A percentile compares a stretch with the other conserved stretches of the same genome.
Evolutionary conservation across 208 protist species (phyloP).

Genomic region (Wallacemonas sp.): DNA sequence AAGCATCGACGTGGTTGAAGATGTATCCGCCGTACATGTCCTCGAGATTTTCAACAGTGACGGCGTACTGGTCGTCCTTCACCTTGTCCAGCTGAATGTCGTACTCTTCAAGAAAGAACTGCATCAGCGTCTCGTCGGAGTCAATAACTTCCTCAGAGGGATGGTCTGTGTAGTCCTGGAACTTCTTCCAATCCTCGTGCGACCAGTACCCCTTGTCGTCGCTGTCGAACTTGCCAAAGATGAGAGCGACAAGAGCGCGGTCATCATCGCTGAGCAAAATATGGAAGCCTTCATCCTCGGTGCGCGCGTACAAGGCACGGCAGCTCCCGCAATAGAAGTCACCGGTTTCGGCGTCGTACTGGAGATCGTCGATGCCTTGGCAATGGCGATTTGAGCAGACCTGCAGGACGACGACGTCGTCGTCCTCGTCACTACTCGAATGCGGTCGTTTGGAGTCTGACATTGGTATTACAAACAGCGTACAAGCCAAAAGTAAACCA

Average conservation of each 20-base stretch:
- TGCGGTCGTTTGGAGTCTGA: constrained; percentile 1
- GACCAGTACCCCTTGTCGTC: constrained; percentile 59
- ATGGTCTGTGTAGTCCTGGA: constrained; percentile 47
- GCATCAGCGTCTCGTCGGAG: constrained; percentile 31
- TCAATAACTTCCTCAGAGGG: constrained; percentile 32
- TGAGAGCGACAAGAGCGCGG: constrained; percentile 45
- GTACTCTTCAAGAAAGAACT: constrained; percentile 79
- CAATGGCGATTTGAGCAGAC: constrained; percentile 74
- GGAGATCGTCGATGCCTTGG: constrained; percentile 70
- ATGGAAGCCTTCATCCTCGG: constrained; percentile 67
- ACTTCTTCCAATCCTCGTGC: constrained; percentile 63
- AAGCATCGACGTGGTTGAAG: constrained; percentile 76
- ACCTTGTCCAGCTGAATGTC: constrained; percentile 41
- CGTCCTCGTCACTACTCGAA: constrained; percentile 52
- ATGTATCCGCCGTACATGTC: constrained; percentile 87
- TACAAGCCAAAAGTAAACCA: too few species aligned
- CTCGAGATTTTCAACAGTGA: constrained; percentile 53
- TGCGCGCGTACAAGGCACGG: constrained; percentile 56
- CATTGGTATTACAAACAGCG: constrained; percentile 16
- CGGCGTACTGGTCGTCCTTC: constrained; percentile 34
- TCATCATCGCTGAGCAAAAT: constrained; percentile 70
- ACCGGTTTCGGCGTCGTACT: constrained; percentile 73
- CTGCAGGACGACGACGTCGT: constrained; percentile 79
- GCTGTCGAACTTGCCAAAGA: constrained; percentile 65
- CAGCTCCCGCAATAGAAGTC: constrained; percentile 78